A percentile compares a stretch with the other conserved stretches of the same genome.
These are phyloP conservation scores for Zhuliangozyma parablackwelliae DNA, from an alignment of 1,139 yeast species.

Conservation along the genomic window DNA sequence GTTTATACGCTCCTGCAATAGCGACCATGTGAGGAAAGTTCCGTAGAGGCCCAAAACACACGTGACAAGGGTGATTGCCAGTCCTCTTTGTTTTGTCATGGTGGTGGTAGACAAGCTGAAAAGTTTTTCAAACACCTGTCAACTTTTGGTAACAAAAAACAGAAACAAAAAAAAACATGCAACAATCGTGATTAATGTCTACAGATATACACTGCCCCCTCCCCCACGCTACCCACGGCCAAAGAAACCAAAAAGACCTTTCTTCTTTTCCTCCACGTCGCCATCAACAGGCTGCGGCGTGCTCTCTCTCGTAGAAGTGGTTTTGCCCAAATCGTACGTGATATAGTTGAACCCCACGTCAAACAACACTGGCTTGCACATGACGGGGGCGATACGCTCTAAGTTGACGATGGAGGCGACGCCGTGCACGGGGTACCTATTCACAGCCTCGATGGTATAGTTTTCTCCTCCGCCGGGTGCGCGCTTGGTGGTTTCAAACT, in stretches of 20 bases:
- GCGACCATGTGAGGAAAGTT: slow-evolving; percentile 87
- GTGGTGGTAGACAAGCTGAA: not conserved
- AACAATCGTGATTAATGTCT: too few relatives aligned
- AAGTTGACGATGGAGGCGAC: slow-evolving; percentile 46
- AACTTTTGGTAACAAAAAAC: too few relatives aligned
- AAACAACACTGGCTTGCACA: slow-evolving; percentile 83
- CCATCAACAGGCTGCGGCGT: slow-evolving; percentile 13
- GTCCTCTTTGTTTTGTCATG: slow-evolving; percentile 14
- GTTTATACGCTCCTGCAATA: slow-evolving; percentile 82
- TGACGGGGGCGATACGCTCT: slow-evolving; percentile 47
- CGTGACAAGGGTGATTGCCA: slow-evolving; percentile 30
- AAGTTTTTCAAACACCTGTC: too few relatives aligned
- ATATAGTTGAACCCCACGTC: slow-evolving; percentile 86
- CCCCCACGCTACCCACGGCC: slow-evolving; percentile 19
- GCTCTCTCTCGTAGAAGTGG: not conserved
- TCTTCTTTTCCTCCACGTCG: slow-evolving; percentile 20
- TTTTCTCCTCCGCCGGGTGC: not conserved
- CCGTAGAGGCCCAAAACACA: slow-evolving; percentile 76
- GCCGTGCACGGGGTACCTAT: slow-evolving; percentile 38
- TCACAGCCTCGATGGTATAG: slow-evolving; percentile 46
- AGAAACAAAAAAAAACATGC: too few relatives aligned
- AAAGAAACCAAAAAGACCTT: slow-evolving; percentile 45
- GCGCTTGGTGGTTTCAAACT: slow-evolving; percentile 20
- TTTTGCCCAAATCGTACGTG: slow-evolving; percentile 27
- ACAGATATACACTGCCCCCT: too few relatives aligned